A percentile compares a stretch with the other conserved stretches of the same genome.
Conservation (phyloP, 2,329 filamentous ascomycete genomes). For the Tympanopsis confertula region DNA sequence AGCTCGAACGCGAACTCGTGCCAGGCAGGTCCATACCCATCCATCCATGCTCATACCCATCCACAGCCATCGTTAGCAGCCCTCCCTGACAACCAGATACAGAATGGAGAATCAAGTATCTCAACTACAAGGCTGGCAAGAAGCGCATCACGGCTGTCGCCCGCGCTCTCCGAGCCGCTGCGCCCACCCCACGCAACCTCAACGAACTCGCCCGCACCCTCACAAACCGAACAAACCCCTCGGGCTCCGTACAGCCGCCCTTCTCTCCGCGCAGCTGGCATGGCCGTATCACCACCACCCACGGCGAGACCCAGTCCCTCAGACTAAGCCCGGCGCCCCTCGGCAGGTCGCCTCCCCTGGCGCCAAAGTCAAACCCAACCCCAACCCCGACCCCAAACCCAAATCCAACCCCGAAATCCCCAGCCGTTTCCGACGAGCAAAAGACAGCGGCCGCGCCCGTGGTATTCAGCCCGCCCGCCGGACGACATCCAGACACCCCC, state of each 20-base stretch:
- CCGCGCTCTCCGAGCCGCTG: conserved; percentile 55
- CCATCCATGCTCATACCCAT: conserved; percentile 1
- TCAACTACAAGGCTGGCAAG: conserved; percentile 92
- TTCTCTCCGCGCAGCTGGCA: conserved; percentile 1
- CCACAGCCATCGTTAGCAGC: background rate
- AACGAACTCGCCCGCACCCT: conserved; percentile 14
- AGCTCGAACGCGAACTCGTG: conserved; percentile 77
- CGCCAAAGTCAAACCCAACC: conserved; percentile 9
- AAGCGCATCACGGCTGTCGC: conserved; percentile 80
- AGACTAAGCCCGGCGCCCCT: conserved; percentile 13
- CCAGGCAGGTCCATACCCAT: conserved; percentile 43
- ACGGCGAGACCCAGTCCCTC: conserved; percentile 9
- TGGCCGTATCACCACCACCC: conserved; percentile 5
- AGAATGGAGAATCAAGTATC: conserved; percentile 89
- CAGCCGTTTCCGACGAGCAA: conserved; percentile 23
- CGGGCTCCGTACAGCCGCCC: background rate
- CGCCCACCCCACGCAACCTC: conserved; percentile 17
- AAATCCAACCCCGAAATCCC: conserved; percentile 25
- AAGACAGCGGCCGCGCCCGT: too few species aligned
- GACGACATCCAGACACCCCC: too few species aligned
- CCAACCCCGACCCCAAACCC: conserved; percentile 16
- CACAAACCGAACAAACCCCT: too few species aligned
- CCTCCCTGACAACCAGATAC: conserved; percentile 1
- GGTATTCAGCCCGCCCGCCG: too few species aligned
- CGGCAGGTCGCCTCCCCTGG: conserved; percentile 8